A percentile compares a stretch with the other conserved stretches of the same genome.
Evolutionary conservation across 192 early-diverging fungal species (phyloP).

Genomic region (Coemansia sp.): DNA sequence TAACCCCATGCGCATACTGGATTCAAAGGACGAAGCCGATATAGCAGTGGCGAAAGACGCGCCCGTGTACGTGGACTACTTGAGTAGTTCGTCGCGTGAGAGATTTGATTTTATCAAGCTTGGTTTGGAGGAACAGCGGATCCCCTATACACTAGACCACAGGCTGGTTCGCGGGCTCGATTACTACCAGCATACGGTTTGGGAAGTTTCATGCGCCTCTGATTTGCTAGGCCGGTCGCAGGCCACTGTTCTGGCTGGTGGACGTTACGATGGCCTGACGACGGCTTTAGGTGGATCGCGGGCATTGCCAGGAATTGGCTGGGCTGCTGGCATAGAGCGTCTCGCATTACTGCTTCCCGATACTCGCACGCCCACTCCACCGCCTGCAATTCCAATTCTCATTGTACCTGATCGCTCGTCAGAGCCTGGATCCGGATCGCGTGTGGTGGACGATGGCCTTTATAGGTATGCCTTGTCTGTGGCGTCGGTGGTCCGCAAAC

Average conservation of each 20-base stretch:
- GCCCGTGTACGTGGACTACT: slow-evolving; percentile 51
- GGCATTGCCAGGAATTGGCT: slow-evolving; percentile 57
- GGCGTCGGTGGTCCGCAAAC: slow-evolving; percentile 8
- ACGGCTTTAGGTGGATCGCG: slow-evolving; percentile 55
- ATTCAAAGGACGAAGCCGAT: slow-evolving; percentile 62
- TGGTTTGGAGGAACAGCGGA: slow-evolving; percentile 43
- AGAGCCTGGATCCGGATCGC: neutral
- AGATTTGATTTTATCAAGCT: slow-evolving; percentile 55
- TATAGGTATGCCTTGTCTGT: slow-evolving; percentile 34
- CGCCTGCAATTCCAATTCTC: slow-evolving; percentile 25
- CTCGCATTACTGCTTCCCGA: slow-evolving; percentile 51
- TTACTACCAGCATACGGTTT: slow-evolving; percentile 70
- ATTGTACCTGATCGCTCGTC: slow-evolving; percentile 21
- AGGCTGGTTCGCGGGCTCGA: slow-evolving; percentile 68
- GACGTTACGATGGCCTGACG: slow-evolving; percentile 64
- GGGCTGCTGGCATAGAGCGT: slow-evolving; percentile 69
- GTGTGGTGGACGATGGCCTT: slow-evolving; percentile 8
- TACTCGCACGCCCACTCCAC: neutral
- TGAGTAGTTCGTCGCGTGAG: slow-evolving; percentile 29
- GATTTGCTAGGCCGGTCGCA: slow-evolving; percentile 57
- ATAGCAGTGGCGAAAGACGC: slow-evolving; percentile 30
- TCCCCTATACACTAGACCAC: slow-evolving; percentile 56
- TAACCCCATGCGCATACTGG: slow-evolving; percentile 65
- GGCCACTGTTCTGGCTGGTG: slow-evolving; percentile 66
- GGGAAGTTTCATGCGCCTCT: slow-evolving; percentile 55